phyloP scores from a whole-genome alignment of 805 yeast species.

The Ascoidea rubescens region DNA sequence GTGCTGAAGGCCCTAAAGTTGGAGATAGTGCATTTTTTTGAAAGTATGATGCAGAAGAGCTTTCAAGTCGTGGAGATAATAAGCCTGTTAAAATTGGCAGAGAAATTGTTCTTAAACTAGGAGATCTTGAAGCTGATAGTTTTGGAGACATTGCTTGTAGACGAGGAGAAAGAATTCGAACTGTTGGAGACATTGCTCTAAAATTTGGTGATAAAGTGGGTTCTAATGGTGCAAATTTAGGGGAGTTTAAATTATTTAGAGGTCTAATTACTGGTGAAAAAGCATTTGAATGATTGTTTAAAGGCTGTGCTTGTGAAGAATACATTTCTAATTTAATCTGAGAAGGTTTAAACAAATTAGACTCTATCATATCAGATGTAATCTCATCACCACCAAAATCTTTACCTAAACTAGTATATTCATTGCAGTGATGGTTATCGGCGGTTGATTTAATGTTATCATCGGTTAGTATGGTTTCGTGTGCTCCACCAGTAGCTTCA shows the following conservation, averaged over 20 bases:
- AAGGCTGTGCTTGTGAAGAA: conserved; percentile 9
- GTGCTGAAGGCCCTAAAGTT: background rate
- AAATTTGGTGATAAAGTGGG: background rate
- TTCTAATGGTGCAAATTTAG: no score
- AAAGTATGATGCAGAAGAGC: background rate
- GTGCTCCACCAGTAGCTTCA: background rate
- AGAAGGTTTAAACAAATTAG: conserved; percentile 9
- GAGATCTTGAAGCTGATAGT: conserved; percentile 1
- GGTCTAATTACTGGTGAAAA: background rate
- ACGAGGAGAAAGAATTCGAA: conserved; percentile 9
- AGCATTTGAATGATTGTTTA: conserved; percentile 3
- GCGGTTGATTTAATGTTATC: background rate
- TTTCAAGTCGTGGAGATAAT: background rate
- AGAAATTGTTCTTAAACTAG: background rate
- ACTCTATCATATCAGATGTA: conserved; percentile 8
- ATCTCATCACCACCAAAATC: conserved; percentile 7
- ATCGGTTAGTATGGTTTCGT: background rate
- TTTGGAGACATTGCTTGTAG: conserved; percentile 6
- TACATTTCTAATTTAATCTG: conserved; percentile 9
- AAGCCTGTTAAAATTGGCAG: background rate
- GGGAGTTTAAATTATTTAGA: background rate
- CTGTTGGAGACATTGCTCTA: conserved; percentile 6
- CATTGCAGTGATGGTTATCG: background rate
- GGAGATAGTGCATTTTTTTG: background rate
- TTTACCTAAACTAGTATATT: conserved; percentile 5